Evolutionary conservation across 2,329 filamentous ascomycete genomes (phyloP).

Genomic region (Cephalotrichum gorgonifer): DNA sequence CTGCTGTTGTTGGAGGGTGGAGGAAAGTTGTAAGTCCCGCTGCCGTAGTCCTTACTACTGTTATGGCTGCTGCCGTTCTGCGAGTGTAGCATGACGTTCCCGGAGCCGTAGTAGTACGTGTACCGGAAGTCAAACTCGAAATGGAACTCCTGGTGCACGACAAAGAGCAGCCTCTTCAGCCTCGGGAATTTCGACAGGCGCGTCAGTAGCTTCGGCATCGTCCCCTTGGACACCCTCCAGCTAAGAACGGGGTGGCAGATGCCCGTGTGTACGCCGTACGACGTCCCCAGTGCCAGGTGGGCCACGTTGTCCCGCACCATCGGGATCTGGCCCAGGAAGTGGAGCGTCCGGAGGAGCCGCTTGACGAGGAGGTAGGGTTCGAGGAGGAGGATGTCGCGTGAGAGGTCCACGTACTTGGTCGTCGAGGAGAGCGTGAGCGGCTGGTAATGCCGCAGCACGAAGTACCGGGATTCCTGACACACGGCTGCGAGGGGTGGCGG

Average conservation of each 20-base stretch:
- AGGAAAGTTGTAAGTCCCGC: not conserved
- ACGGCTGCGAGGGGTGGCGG: conserved; percentile 31
- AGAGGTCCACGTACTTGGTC: conserved; percentile 35
- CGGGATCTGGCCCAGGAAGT: conserved; percentile 34
- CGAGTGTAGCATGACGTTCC: conserved; percentile 8
- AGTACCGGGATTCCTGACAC: conserved; percentile 31
- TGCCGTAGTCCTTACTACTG: not conserved
- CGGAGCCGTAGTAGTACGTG: conserved; percentile 12
- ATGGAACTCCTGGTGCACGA: conserved; percentile 37
- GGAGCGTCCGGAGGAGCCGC: conserved; percentile 32
- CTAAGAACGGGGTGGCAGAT: conserved; percentile 34
- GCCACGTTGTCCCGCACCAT: conserved; percentile 28
- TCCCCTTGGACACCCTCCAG: conserved; percentile 30
- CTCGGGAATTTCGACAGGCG: conserved; percentile 27
- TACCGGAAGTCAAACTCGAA: conserved; percentile 28
- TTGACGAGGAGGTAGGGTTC: conserved; percentile 37
- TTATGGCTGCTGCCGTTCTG: not conserved
- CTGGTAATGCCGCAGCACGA: conserved; percentile 30
- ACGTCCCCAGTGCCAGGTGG: conserved; percentile 32
- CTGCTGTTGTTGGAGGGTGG: too few species aligned
- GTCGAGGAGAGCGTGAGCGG: conserved; percentile 31
- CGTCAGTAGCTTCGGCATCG: conserved; percentile 30
- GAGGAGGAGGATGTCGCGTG: conserved; percentile 33
- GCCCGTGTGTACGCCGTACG: conserved; percentile 33
- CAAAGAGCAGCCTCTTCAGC: conserved; percentile 29